Evolutionary conservation across 306 rosid genomes (phyloP), one percentile per base, ranked within the genome.

Genomic region (Cicer chorassanicum): DNA sequence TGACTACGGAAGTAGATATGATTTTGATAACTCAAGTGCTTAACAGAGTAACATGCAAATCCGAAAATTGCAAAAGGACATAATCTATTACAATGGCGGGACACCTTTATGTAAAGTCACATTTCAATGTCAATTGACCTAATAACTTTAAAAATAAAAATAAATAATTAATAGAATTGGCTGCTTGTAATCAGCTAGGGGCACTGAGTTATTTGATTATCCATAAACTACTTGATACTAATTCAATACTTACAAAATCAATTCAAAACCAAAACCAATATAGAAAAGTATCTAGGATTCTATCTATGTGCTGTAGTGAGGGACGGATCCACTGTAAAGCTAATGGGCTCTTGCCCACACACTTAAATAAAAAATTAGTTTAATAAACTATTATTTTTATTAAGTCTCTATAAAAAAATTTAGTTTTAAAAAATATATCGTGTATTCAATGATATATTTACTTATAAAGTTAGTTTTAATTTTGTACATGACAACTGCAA

Each of bases 31-130:
- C 9, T 71, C 44, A 18, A 21, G 78, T 64, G 55, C 68, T 63
- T 64, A 81, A 46, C 71, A 68, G 75, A 80, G 56, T 14, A 62
- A 40, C 73, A 51, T 49, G 45, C 49, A 67, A 67, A 62, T 80
- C 44, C 68, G 11, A 72, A 65, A 65, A n/a, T 45, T 72, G 77
- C 77, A 76, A 80, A 80, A 53, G 40, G 83, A 69, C 80, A 73
- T 43, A 73, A 45, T 77, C 84, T 40, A 81, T 77, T 63, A 63
- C 46, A 77, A 62, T 75, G 56, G 74, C 4, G 85, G 83, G 83
- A 70, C 85, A 77, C 70, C 75, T 76, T 67, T 59, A 41, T 16
- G 66, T 77, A 73, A 77, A 77, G 83, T 74, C 76, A 54, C 81
- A 81, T 73, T 68, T 77, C 66, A 40, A 62, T 80, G 78, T 77